Evolutionary conservation across 2,329 filamentous ascomycete genomes (phyloP), one percentile per base, ranked within the genome.

Genomic region (Tetracladium maxilliforme): DNA sequence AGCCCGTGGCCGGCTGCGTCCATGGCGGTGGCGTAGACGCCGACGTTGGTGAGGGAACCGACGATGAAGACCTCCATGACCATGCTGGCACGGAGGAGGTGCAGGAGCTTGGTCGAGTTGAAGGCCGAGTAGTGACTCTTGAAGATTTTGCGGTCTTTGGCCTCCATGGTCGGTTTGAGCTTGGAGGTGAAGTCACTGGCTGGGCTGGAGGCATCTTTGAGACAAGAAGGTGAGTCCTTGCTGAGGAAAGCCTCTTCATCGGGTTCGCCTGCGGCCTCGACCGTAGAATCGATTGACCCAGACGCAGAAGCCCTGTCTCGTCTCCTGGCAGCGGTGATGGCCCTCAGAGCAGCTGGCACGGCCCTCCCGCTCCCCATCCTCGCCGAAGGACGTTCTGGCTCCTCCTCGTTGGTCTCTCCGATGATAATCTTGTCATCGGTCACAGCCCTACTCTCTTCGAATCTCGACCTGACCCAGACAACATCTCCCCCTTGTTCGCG

Each of bases 91-190:
- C 86, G 70, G 22, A 95, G 54, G n/a, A 71, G 62, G 24, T 77
- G 61, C 6, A 95, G 62, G 10, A 95, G 59, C 24, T 68, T 64
- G 0, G 76, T 81, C 7, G 69, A 70, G 26, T 72, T 68, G 43
- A 95, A 86, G 10, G 86, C 86, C 4, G 90, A 95, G 49, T 95
- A 95, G 37, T 82, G 69, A 5, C 71, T 71, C 48, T 93, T 95
- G n/a, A n/a, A n/a, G 26, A 62, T n/a, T n/a, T n/a, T n/a, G n/a
- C n/a, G n/a, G n/a, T n/a, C n/a, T n/a, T n/a, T n/a, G n/a, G n/a
- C n/a, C n/a, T n/a, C n/a, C n/a, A n/a, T n/a, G 52, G 22, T 71
- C 48, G 12, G 70, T 43, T 7, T 58, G 52, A 39, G 75, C 70
- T 15, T 44, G 45, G 6, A 52, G 44, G n/a, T 49, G 39, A 26